Percentiles rank a stretch among this genome's conserved stretches.
These are phyloP conservation scores for Amaranthus hypochondriacus DNA, from an alignment of 148 eudicot species.

Conservation along the genomic window DNA sequence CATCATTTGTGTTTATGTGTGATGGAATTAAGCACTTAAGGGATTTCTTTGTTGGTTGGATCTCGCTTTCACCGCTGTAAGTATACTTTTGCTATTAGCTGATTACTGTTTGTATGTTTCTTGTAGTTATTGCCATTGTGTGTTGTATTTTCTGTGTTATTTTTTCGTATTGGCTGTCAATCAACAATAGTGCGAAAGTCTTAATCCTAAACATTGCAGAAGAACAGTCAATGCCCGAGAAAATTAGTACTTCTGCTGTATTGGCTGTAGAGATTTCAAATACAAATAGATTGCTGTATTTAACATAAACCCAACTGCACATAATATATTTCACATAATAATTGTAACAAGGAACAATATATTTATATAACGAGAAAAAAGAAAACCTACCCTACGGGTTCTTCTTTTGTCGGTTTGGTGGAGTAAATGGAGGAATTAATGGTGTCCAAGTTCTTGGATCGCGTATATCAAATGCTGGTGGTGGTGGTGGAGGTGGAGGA, in stretches of 20 bases:
- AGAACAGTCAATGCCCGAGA: neutral
- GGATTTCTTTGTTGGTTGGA: neutral
- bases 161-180: neutral
- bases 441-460: conserved; percentile 44
- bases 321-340: conserved; percentile 12
- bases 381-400: conserved; percentile 15
- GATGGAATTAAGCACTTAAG: neutral
- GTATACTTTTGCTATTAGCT: neutral
- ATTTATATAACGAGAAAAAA: neutral
- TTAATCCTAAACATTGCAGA: neutral
- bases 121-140: neutral
- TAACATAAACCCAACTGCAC: conserved; percentile 22
- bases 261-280: conserved; percentile 12
- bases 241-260: conserved; percentile 5
- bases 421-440: conserved; percentile 27
- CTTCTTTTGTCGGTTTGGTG: conserved; percentile 21
- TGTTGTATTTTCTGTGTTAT: neutral
- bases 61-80: neutral
- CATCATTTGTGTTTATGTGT: neutral
- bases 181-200: no score
- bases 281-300: conserved; percentile 10
- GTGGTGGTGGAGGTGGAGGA: conserved; percentile 22
- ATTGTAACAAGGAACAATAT: neutral
- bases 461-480: conserved; percentile 30
- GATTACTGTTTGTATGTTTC: neutral